phyloP scores from a whole-genome alignment of 2,329 filamentous ascomycete species.

The Clonostachys chloroleuca region DNA sequence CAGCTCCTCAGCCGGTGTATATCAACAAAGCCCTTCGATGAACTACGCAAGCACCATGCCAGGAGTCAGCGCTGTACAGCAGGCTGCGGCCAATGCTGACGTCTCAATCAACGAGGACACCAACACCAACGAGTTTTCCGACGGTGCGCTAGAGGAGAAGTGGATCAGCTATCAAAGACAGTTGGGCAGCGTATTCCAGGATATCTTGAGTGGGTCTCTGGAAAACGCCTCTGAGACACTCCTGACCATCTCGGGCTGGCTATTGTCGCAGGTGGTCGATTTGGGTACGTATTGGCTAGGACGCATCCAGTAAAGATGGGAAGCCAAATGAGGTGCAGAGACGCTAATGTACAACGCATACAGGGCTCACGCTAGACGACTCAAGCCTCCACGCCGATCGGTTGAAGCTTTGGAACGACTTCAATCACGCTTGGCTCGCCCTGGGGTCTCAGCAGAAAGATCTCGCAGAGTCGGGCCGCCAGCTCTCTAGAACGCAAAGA shows the following conservation, averaged over 20 bases:
- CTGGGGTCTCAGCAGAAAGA: constrained; percentile 82
- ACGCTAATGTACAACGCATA: constrained; percentile 1
- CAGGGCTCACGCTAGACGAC: constrained; percentile 83
- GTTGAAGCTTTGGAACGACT: constrained; percentile 85
- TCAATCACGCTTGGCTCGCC: constrained; percentile 88
- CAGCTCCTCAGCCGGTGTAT: constrained; percentile 53
- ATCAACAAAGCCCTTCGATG: constrained; percentile 57
- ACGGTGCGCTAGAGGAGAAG: constrained; percentile 58
- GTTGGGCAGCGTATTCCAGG: constrained; percentile 65
- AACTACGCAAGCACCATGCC: constrained; percentile 44
- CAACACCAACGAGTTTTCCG: constrained; percentile 36
- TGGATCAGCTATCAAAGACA: constrained; percentile 62
- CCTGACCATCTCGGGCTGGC: constrained; percentile 48
- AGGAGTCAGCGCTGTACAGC: constrained; percentile 38
- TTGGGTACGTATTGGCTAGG: constrained; percentile 37
- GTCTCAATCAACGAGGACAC: constrained; percentile 44
- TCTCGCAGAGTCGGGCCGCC: constrained; percentile 56
- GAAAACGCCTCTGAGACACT: constrained; percentile 47
- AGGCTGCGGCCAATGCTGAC: constrained; percentile 28
- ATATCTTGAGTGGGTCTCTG: constrained; percentile 52
- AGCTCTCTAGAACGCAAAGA: constrained; percentile 55
- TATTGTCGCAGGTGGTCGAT: constrained; percentile 49
- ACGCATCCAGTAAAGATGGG: no score
- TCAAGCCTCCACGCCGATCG: constrained; percentile 69
- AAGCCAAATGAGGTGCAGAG: neutral